Evolutionary conservation across 2,329 filamentous ascomycete species (phyloP), one percentile per base, ranked within the genome.

Genomic region (Colletotrichum godetiae): DNA sequence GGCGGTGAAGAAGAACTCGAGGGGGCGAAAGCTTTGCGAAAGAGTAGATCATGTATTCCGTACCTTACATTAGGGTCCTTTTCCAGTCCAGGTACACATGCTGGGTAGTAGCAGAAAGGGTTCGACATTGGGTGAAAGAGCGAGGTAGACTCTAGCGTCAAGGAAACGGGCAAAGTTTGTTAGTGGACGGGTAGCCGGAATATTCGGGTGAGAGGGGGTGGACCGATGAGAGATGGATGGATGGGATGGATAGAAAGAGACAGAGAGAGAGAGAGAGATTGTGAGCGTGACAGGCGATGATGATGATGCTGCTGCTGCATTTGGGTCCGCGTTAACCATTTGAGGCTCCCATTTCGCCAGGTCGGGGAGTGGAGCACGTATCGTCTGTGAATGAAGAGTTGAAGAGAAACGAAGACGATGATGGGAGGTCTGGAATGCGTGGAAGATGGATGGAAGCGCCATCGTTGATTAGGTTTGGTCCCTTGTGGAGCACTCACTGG

Each of bases 321-420:
- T 52, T 35, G 53, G 61, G 33, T 57, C 64, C 57, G 60, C 60
- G 60, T 31, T 33, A 33, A 49, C 70, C 61, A 27, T 55, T 70
- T 65, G 67, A 69, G 60, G 70, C 70, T 73, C 56, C 56, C 70
- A 42, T 19, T 60, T 69, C 58, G 55, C 22, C 33, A 60, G 49
- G 52, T 13, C 35, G 31, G 66, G 67, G 64, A 59, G 56, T 70
- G 53, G 52, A 42, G 13, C 37, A 19, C 37, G 37, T 15, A 42
- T 42, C 8, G 13, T 42, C 37, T 8, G 37, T 42, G 1, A 8
- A 15, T 42, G 37, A 42, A 19, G 15, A 19, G 15, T 4, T 22
- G 15, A 49, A 49, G 42, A 49, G 19, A 49, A 11, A 49, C 42
- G 53, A 31, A 13, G 24, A 22, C 29, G 12, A 12, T 13, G 42